Base-by-base conservation (phyloP, 371 early-diverging fungal genomes). In the Neoconidiobolus thromboides region DNA sequence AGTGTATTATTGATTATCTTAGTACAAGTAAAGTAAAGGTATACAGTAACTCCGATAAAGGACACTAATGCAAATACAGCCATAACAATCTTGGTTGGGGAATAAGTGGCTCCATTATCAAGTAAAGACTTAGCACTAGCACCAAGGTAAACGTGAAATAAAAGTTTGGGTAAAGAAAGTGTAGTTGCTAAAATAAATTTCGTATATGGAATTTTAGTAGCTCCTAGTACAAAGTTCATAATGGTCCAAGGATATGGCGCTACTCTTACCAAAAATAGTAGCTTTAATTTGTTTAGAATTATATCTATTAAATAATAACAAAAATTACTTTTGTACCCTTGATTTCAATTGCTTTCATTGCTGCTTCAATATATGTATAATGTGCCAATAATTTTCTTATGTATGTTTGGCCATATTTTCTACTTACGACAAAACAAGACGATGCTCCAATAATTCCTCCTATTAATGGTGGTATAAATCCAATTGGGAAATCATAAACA, bases 241-340 rank as follows among this genome's bases (percentile, higher is more conserved):
- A 85, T 55, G 55, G 76, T 80, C 68, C 71, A 85, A 15, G 89
- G 89, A 65, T 86, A 88, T 0, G 89, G 89, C 1, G 86, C 84
- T 12, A 86, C 49, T 1, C 86, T 74, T 60, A 85, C 81, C 41
- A 88, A 62, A 2, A 81, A 64, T 55, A 83, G 69, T 3, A 86
- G 65, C 79, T 79, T 64, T 1, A 43, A 7, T 26, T 26, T 26
- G 26, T 26, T 26, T 26, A 26, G 26, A 26, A 26, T 26, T 26
- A 26, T 26, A 26, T 26, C 26, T 26, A 26, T 26, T 26, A 26
- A 26, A 26, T 26, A 26, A 26, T 26, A 26, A 26, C 26, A 26
- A 26, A 6, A 44, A 53, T 55, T 62, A 73, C 73, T 66, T 70
- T 66, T 14, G 69, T 60, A n/a, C 74, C 73, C n/a, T 66, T 67